Base-by-base conservation (phyloP, 176 grass and related monocot genomes). In the Saccharum officinarum region DNA sequence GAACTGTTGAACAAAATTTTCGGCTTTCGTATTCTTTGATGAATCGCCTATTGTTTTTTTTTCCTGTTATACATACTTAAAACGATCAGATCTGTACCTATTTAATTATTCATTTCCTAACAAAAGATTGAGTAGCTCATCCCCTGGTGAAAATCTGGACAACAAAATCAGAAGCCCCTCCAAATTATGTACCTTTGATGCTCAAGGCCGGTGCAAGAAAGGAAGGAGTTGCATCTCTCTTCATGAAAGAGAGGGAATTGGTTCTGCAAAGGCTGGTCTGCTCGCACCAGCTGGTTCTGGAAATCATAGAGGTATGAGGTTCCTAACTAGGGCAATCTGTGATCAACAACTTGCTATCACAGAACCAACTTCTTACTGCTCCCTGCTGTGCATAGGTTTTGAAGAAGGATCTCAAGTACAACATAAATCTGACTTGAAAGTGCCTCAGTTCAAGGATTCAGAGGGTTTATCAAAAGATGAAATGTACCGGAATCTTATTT, bases 181-280 rank as follows among this genome's bases (percentile, higher is more conserved):
- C 73, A 52, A 40, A 85, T 59, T 85, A 82, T 94, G 93, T 45
- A 76, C 68, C 71, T 88, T 82, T 50, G 88, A 86, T 42, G 37
- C 41, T 59, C 81, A 85, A 90, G 90, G 88, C 18, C 64, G 76
- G 76, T 92, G 90, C 83, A 84, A 84, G 15, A 95, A 75, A 67
- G 90, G 93, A 65, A 90, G 83, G 18, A 82, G 42, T 60, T 95
- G 90, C 40, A 76, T 34, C 34, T 92, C 71, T 71, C 90, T 71
- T 87, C 90, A 92, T 79, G 74, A 73, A 78, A 86, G 47, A 76
- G 90, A 87, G 76, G 80, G 38, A 75, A 26, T 41, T 84, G 86
- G 49, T 75, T 76, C 23, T 83, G 54, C 87, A 75, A 88, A 75
- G 7, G 62, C 33, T 62, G 55, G 68, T 69, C 54, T 77, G 23